Percentiles rank a stretch among this genome's conserved stretches.
Conservation (phyloP, 2,329 filamentous ascomycete genomes). For the Fusarium falciforme region DNA sequence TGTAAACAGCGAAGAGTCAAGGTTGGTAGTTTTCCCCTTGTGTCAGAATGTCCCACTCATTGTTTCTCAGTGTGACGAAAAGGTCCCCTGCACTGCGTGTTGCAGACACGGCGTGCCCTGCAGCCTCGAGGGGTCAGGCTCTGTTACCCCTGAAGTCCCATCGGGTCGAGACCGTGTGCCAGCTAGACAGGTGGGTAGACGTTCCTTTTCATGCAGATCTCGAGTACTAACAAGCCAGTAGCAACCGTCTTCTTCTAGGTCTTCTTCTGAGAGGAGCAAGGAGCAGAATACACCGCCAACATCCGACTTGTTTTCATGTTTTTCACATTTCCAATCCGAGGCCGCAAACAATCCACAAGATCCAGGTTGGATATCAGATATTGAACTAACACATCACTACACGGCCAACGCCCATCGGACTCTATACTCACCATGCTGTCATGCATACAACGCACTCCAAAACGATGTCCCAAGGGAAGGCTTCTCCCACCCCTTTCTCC, state of each 20-base stretch:
- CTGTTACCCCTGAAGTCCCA: not conserved
- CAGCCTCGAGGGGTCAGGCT: conserved; percentile 2
- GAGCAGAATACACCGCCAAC: not conserved
- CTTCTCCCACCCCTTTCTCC: conserved; percentile 3
- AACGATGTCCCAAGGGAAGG: conserved; percentile 10
- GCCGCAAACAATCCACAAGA: not conserved
- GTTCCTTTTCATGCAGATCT: not conserved
- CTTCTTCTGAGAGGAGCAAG: not conserved
- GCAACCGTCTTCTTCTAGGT: not conserved
- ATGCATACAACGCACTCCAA: conserved; percentile 4
- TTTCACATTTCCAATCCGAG: conserved; percentile 9
- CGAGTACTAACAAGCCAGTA: not conserved
- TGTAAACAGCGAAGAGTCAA: conserved; percentile 22
- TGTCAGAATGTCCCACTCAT: not conserved
- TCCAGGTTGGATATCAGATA: conserved; percentile 2
- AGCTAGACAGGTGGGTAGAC: not conserved
- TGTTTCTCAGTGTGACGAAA: conserved; percentile 16
- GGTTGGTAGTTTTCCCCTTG: not conserved
- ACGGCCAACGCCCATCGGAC: conserved; percentile 17
- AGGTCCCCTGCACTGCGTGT: conserved; percentile 19
- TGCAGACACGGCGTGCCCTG: conserved; percentile 14
- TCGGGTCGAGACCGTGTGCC: not conserved
- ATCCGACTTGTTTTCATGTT: conserved; percentile 3
- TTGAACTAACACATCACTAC: conserved; percentile 25
- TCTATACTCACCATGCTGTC: conserved; percentile 1